A percentile compares a stretch with the other conserved stretches of the same genome.
Conservation (phyloP, 1,284 basidiomycete species). For the Fomitopsis betulina region DNA sequence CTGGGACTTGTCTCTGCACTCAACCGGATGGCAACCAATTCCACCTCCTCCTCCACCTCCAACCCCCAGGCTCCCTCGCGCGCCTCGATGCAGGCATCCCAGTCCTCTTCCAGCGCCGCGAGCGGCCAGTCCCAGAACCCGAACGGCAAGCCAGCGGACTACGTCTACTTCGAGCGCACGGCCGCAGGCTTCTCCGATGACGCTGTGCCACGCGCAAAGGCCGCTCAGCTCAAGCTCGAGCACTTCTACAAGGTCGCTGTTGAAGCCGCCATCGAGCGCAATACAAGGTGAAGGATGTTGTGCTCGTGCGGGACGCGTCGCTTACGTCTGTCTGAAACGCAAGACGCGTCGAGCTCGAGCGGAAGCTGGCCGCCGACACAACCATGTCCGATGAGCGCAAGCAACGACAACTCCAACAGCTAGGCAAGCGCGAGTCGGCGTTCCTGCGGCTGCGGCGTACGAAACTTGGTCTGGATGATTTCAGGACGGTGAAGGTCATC, state of each 20-base stretch:
- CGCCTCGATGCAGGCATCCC: conserved; percentile 19
- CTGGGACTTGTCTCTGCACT: neutral
- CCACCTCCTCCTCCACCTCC: conserved; percentile 18
- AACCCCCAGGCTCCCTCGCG: conserved; percentile 14
- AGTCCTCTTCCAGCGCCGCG: conserved; percentile 26
- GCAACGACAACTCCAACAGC: conserved; percentile 85
- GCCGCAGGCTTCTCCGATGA: conserved; percentile 83
- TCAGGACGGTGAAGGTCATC: conserved; percentile 97
- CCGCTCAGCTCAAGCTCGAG: conserved; percentile 96
- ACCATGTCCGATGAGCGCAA: conserved; percentile 80
- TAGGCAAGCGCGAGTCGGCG: conserved; percentile 89
- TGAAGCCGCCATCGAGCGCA: conserved; percentile 80
- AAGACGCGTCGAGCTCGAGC: conserved; percentile 92
- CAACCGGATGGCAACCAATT: conserved; percentile 21
- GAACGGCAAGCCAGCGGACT: conserved; percentile 49
- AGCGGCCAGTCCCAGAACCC: conserved; percentile 24
- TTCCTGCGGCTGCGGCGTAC: conserved; percentile 90
- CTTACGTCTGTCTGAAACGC: neutral
- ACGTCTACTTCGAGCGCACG: conserved; percentile 95
- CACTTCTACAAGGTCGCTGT: conserved; percentile 97
- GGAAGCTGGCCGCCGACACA: conserved; percentile 74
- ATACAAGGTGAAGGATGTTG: conserved; percentile 41
- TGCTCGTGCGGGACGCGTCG: neutral
- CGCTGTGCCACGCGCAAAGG: conserved; percentile 88
- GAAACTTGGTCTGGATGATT: conserved; percentile 90